Evolutionary conservation across 768 basidiomycete genomes (phyloP).

Genomic region (Leccinum longicurvipes): DNA sequence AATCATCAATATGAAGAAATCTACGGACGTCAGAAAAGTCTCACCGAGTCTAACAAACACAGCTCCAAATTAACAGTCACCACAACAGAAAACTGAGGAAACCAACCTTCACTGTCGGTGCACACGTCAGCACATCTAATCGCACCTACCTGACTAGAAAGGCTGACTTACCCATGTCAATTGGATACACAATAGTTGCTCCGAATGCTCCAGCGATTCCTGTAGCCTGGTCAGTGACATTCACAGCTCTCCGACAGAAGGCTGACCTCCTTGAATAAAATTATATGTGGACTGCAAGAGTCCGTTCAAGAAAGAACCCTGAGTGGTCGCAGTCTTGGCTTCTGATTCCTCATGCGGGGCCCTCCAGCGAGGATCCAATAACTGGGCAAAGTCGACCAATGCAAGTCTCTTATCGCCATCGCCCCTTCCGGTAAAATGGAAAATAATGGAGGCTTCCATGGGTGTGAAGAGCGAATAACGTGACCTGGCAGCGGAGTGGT

Average conservation of each 20-base stretch:
- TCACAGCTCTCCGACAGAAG: not conserved
- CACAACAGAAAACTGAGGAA: not conserved
- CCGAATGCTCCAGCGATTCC: conserved; percentile 92
- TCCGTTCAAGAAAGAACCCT: conserved; percentile 48
- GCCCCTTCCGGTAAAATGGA: conserved; percentile 94
- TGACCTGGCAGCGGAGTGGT: conserved; percentile 80
- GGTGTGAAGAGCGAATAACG: conserved; percentile 96
- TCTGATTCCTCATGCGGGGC: conserved; percentile 59
- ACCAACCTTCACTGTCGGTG: conserved; percentile 65
- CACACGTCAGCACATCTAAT: conserved; percentile 9
- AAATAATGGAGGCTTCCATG: conserved; percentile 97
- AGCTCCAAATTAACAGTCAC: conserved; percentile 6
- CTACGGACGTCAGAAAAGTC: conserved; percentile 1
- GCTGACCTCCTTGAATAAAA: conserved; percentile 79
- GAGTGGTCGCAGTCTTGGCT: conserved; percentile 26
- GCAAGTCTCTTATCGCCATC: conserved; percentile 66
- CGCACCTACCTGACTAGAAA: not conserved
- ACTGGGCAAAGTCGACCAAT: conserved; percentile 86
- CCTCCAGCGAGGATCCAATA: conserved; percentile 88
- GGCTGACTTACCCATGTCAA: conserved; percentile 73
- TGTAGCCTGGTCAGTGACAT: conserved; percentile 29
- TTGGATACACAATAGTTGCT: conserved; percentile 97
- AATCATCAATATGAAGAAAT: not conserved
- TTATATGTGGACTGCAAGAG: conserved; percentile 76
- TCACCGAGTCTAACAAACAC: conserved; percentile 54